A percentile compares a stretch with the other conserved stretches of the same genome.
Conservation (phyloP, 1,284 basidiomycete genomes). For the Ceratorhiza oryzae-sativae region DNA sequence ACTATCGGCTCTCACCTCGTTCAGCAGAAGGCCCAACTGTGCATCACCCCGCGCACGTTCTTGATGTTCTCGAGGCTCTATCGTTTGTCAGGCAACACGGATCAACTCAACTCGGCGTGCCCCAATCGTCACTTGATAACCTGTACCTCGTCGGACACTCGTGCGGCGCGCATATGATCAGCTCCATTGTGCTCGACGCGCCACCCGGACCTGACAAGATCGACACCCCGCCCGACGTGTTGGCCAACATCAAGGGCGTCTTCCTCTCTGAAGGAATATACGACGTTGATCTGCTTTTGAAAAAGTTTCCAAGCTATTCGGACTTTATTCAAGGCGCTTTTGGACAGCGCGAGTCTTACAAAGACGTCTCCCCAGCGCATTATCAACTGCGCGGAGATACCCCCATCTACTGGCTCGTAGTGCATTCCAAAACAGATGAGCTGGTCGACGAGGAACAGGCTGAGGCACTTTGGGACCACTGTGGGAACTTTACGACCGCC, state of each 20-base stretch:
- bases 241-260: constrained; percentile 61
- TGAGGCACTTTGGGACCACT: constrained; percentile 64
- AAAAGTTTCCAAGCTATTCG: constrained; percentile 67
- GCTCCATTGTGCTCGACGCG: constrained; percentile 63
- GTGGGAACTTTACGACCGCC: constrained; percentile 49
- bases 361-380: constrained; percentile 54
- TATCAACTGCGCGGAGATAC: constrained; percentile 50
- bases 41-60: constrained; percentile 72
- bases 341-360: constrained; percentile 58
- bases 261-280: constrained; percentile 77
- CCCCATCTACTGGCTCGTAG: constrained; percentile 67
- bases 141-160: constrained; percentile 77
- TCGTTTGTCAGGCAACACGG: constrained; percentile 54
- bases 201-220: constrained; percentile 50
- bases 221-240: constrained; percentile 57
- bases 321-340: constrained; percentile 69
- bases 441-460: constrained; percentile 71
- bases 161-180: constrained; percentile 80
- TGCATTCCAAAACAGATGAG: constrained; percentile 75
- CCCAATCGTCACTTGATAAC: constrained; percentile 49
- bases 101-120: constrained; percentile 22
- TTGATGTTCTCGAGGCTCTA: constrained; percentile 68
- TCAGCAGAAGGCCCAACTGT: constrained; percentile 54
- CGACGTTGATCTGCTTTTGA: constrained; percentile 68
- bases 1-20: constrained; percentile 69